Evolutionary conservation across 1,139 yeast genomes (phyloP).

Genomic region (Candida sanyaensis): DNA sequence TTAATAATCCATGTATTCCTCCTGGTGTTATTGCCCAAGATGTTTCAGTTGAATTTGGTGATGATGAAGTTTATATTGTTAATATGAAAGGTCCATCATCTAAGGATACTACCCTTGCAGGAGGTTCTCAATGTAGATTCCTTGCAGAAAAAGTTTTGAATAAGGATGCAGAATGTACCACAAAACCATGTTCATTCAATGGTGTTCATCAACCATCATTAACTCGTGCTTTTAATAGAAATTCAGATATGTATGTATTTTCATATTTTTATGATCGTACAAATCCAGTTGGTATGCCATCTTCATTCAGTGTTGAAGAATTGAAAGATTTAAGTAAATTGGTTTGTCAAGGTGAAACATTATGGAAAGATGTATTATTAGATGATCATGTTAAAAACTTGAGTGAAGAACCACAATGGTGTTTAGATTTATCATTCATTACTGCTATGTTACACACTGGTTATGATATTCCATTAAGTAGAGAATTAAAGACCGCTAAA

Average conservation of each 20-base stretch:
- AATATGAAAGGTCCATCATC: constrained; percentile 70
- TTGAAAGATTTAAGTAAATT: constrained; percentile 75
- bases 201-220: constrained; percentile 97
- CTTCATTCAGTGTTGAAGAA: constrained; percentile 82
- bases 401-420: constrained; percentile 85
- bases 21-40: constrained; percentile 61
- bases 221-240: constrained; percentile 65
- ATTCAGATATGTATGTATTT: constrained; percentile 81
- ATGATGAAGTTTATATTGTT: constrained; percentile 56
- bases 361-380: constrained; percentile 66
- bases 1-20: constrained; percentile 84
- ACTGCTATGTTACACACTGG: constrained; percentile 90
- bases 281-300: constrained; percentile 91
- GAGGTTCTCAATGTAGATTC: constrained; percentile 76
- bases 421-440: constrained; percentile 88
- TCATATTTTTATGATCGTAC: constrained; percentile 95
- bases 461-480: constrained; percentile 85
- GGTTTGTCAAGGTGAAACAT: constrained; percentile 80
- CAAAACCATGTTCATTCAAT: constrained; percentile 89
- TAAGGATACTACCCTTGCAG: constrained; percentile 16
- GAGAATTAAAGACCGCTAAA: constrained; percentile 91
- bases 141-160: constrained; percentile 81
- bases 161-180: constrained; percentile 74
- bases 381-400: constrained; percentile 69
- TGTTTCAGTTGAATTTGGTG: constrained; percentile 56